These are phyloP conservation scores for Cymodocea nodosa DNA, from an alignment of 116 monocot species.

Conservation along the genomic window DNA sequence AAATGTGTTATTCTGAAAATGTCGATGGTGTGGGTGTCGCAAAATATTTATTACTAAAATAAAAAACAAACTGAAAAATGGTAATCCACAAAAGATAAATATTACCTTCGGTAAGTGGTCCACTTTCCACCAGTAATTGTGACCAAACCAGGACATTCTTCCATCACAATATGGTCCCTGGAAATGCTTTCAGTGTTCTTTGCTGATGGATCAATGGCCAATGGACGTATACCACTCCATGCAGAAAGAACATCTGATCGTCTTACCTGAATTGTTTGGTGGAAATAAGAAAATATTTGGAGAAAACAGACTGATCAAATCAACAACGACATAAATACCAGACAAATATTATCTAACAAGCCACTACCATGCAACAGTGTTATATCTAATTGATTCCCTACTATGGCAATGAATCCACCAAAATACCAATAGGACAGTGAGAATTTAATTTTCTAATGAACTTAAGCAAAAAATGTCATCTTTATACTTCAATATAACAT, in stretches of 20 bases:
- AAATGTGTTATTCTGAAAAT: too few relatives aligned
- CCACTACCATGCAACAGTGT: too few relatives aligned
- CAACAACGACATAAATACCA: too few relatives aligned
- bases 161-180: constrained; percentile 85
- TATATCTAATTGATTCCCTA: too few relatives aligned
- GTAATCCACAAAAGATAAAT: not conserved
- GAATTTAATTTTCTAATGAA: too few relatives aligned
- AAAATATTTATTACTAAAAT: too few relatives aligned
- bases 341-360: too few relatives aligned
- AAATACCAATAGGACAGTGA: too few relatives aligned
- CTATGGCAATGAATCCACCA: too few relatives aligned
- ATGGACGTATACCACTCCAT: constrained; percentile 97
- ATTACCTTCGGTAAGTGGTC: constrained; percentile 95
- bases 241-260: constrained; percentile 95
- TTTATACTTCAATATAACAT: too few relatives aligned
- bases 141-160: constrained; percentile 88
- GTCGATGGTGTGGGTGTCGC: too few relatives aligned
- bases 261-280: constrained; percentile 44
- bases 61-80: not conserved
- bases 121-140: constrained; percentile 99
- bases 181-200: constrained; percentile 96
- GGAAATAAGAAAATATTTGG: not conserved
- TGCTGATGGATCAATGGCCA: constrained; percentile 84
- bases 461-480: too few relatives aligned
- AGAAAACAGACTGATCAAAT: not conserved